A percentile compares a stretch with the other conserved stretches of the same genome.
These are phyloP conservation scores for Marasmius tenuissimus DNA, from an alignment of 1,284 basidiomycete genomes.

Conservation along the genomic window DNA sequence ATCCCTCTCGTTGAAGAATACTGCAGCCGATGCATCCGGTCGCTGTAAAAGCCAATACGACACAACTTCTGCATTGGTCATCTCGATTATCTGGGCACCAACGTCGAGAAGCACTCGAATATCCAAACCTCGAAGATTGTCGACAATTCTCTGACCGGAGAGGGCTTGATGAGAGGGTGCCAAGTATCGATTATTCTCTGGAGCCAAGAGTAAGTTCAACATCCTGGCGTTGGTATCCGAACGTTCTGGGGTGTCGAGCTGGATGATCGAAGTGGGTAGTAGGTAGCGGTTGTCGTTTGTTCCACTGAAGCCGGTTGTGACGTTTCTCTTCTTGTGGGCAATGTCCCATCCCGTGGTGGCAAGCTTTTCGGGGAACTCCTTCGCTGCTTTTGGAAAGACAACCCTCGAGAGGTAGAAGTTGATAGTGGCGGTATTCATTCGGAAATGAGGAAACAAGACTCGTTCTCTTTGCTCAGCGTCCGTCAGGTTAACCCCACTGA, in stretches of 20 bases:
- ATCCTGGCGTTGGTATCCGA: conserved; percentile 49
- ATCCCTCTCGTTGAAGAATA: conserved; percentile 30
- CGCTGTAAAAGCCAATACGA: conserved; percentile 35
- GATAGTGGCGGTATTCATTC: conserved; percentile 37
- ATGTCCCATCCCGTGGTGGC: conserved; percentile 54
- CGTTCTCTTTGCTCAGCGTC: conserved; percentile 21
- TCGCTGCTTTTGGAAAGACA: conserved; percentile 48
- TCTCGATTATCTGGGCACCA: conserved; percentile 9
- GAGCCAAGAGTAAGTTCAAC: conserved; percentile 38
- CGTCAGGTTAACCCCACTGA: background rate
- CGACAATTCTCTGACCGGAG: conserved; percentile 24
- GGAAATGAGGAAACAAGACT: conserved; percentile 22
- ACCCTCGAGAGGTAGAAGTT: conserved; percentile 48
- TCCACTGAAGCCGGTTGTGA: conserved; percentile 55
- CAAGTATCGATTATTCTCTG: conserved; percentile 43
- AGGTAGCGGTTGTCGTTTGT: conserved; percentile 54
- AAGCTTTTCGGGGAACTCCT: conserved; percentile 46
- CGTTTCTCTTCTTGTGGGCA: conserved; percentile 32
- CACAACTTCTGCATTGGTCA: conserved; percentile 10
- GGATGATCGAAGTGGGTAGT: conserved; percentile 44
- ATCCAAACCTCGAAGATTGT: too few species aligned
- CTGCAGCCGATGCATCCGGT: conserved; percentile 26
- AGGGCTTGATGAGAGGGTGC: conserved; percentile 16
- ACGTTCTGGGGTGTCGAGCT: conserved; percentile 41
- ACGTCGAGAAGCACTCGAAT: conserved; percentile 25